phyloP scores from a whole-genome alignment of 208 protist species.

The Trypanosoma lewisi region DNA sequence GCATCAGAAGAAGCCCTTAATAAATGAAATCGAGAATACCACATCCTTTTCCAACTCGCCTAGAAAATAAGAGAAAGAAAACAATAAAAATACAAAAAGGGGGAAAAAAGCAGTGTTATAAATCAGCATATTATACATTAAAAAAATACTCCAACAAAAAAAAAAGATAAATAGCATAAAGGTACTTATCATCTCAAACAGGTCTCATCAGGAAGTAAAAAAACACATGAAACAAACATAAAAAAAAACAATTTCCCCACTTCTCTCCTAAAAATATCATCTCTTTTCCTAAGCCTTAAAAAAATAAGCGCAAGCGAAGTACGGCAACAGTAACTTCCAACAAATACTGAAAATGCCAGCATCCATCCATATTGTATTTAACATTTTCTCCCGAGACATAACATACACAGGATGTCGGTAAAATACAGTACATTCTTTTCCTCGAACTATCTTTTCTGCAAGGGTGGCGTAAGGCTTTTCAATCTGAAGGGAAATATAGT shows the following conservation, averaged over 20 bases:
- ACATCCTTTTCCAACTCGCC: conserved; percentile 6
- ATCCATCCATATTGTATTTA: conserved; percentile 89
- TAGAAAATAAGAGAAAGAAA: conserved; percentile 6
- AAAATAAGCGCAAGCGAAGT: conserved; percentile 81
- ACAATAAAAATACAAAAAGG: conserved; percentile 14
- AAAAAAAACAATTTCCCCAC: conserved; percentile 13
- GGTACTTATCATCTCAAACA: no score
- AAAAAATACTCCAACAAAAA: conserved; percentile 15
- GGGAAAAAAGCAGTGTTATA: neutral
- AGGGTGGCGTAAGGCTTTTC: conserved; percentile 83
- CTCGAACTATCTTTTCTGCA: conserved; percentile 86
- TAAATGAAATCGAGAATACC: conserved; percentile 10
- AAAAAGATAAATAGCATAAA: conserved; percentile 14
- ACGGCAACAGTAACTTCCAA: conserved; percentile 69
- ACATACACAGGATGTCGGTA: conserved; percentile 88
- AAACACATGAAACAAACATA: neutral
- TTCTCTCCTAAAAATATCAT: conserved; percentile 8
- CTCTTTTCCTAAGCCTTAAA: conserved; percentile 73
- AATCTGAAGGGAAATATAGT: conserved; percentile 60
- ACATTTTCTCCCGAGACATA: conserved; percentile 89
- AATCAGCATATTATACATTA: neutral
- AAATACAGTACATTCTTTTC: conserved; percentile 46
- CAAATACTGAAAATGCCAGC: conserved; percentile 70
- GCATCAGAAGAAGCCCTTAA: conserved; percentile 8
- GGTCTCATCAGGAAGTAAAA: no score